Base-by-base conservation (phyloP, 2,329 filamentous ascomycete species). In the Pleurostoma richardsiae region DNA sequence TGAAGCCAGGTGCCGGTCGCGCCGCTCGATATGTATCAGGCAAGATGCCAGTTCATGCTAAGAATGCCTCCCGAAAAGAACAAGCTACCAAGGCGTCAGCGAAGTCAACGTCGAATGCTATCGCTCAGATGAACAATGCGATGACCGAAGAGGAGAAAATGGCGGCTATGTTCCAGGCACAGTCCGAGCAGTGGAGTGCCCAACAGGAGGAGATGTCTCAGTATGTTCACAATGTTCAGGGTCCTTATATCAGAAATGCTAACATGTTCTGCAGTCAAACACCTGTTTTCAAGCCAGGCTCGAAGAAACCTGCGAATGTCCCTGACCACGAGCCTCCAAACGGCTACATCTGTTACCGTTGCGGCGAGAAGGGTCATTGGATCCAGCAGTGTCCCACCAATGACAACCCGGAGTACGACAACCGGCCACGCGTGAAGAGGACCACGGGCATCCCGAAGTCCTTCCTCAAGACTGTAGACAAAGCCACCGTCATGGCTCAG, bases 361-460 rank as follows among this genome's bases (percentile, higher is more conserved):
- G 94, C 68, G 88, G 90, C 51, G 87, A 96, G 66, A 96, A 96
- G 71, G 94, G 91, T n/a, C 94, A 99, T 66, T 99, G 92, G 92
- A 99, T 99, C 52, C 92, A 97, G 70, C 82, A 89, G 44, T 99
- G 94, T 61, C 94, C 94, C 5, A 99, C 92, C n/a, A 99, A 99
- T 65, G 90, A 96, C 64, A 91, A 99, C 56, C 92, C 94, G 3
- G 91, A 90, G 51, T 97, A 91, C 66, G 94, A 99, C 69, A 91
- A 91, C 56, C 86, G 90, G 45, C 90, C 91, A 43, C 85, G 92
- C 50, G 89, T 97, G 54, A 97, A 96, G 75, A 85, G 92, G 51
- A 97, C 94, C 4, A 99, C 94, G 39, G 94, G 94, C 55, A 99
- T 99, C 56, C 94, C 94, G 19, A 86, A 90, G 54, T 96, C 92